Conservation (phyloP, 108 stramenopile species). For the Stephanodiscus triporus region DNA sequence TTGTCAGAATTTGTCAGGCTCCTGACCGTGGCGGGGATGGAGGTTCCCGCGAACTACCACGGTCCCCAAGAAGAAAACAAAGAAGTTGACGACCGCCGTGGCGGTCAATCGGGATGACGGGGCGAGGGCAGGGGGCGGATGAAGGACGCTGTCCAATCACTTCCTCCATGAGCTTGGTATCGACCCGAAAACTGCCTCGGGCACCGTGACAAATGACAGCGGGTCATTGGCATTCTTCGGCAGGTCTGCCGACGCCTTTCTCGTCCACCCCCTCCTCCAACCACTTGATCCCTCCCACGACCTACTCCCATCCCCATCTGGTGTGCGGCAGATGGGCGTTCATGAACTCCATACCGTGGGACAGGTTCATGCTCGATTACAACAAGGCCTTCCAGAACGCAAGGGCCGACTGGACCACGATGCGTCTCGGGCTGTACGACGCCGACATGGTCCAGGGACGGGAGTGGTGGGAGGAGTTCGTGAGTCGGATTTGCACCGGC, state of each 20-base stretch:
- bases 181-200: too few species aligned
- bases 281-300: too few species aligned
- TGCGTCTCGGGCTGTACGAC: constrained; percentile 19
- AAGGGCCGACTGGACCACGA: constrained; percentile 31
- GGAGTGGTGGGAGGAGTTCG: too few species aligned
- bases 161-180: constrained; percentile 47
- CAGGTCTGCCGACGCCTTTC: not conserved
- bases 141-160: constrained; percentile 47
- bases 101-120: not conserved
- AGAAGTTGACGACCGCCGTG: not conserved
- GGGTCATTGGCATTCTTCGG: constrained; percentile 21
- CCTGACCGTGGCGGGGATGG: constrained; percentile 69
- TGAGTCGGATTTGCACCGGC: too few species aligned
- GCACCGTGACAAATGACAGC: too few species aligned
- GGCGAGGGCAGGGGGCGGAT: not conserved
- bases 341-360: constrained; percentile 35
- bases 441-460: too few species aligned
- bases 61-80: not conserved
- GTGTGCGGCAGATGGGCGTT: constrained; percentile 21
- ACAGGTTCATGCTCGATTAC: constrained; percentile 26
- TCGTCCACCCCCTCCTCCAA: not conserved
- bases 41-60: constrained; percentile 30
- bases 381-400: too few species aligned
- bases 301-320: too few species aligned
- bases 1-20: constrained; percentile 58